Evolutionary conservation across 495 filamentous ascomycete genomes (phyloP).

Genomic region (Talaromyces trachyspermus): DNA sequence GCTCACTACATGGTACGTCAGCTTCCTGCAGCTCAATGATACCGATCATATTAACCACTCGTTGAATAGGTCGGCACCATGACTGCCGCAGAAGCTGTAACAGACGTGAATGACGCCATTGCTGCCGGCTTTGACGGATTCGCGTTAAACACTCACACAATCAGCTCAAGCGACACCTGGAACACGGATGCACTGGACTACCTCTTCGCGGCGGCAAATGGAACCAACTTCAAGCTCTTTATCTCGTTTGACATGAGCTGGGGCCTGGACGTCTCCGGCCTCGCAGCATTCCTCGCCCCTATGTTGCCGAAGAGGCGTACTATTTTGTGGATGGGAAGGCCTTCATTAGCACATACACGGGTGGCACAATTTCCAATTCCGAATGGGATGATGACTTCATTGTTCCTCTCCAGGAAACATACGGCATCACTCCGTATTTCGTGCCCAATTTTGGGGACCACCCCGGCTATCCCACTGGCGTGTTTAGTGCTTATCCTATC

Average conservation of each 20-base stretch:
- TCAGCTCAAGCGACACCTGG: slow-evolving; percentile 12
- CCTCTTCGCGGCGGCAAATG: slow-evolving; percentile 14
- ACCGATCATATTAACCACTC: not conserved
- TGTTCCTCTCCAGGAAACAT: slow-evolving; percentile 1
- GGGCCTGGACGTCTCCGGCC: slow-evolving; percentile 1
- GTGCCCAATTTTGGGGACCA: slow-evolving; percentile 17
- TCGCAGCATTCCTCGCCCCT: slow-evolving; percentile 3
- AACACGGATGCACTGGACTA: slow-evolving; percentile 11
- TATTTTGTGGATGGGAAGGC: slow-evolving; percentile 3
- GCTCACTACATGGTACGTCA: slow-evolving; percentile 25
- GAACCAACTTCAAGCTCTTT: slow-evolving; percentile 20
- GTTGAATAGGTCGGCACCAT: slow-evolving; percentile 15
- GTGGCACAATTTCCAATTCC: slow-evolving; percentile 9
- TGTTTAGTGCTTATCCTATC: slow-evolving; percentile 3
- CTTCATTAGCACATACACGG: slow-evolving; percentile 8
- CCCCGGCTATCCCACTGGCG: slow-evolving; percentile 13
- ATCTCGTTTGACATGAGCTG: slow-evolving; percentile 20
- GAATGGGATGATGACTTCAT: slow-evolving; percentile 9
- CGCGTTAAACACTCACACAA: slow-evolving; percentile 18
- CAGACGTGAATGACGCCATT: slow-evolving; percentile 20
- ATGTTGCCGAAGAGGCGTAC: not conserved
- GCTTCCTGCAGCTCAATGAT: not conserved
- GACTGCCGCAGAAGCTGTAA: slow-evolving; percentile 14
- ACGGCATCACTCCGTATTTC: slow-evolving; percentile 15
- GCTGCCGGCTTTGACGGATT: slow-evolving; percentile 21